A percentile compares a stretch with the other conserved stretches of the same genome.
These are phyloP conservation scores for Pseudoscleropodium purum DNA, from an alignment of 225 moss, liverwort and hornwort genomes.

Conservation along the genomic window DNA sequence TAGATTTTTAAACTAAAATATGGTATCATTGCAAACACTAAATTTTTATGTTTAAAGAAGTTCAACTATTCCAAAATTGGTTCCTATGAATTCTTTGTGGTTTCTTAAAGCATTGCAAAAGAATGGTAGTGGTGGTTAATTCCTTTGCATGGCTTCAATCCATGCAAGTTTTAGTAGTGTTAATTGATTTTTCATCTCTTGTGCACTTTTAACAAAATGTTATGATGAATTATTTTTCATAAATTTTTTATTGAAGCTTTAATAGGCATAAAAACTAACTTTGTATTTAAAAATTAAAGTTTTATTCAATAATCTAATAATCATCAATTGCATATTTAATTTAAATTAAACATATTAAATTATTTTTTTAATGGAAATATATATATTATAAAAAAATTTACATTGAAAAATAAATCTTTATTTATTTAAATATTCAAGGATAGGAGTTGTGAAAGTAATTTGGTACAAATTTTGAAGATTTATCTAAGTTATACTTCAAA, in stretches of 20 bases:
- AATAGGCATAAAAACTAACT: too few species aligned
- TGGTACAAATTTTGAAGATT: neutral
- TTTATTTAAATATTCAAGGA: neutral
- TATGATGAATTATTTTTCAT: neutral
- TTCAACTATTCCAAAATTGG: neutral
- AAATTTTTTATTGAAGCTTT: too few species aligned
- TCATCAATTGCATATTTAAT: neutral
- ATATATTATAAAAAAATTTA: too few species aligned
- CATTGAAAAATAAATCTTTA: neutral
- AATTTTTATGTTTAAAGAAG: too few species aligned
- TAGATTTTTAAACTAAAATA: neutral
- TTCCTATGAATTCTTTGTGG: neutral
- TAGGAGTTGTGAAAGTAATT: neutral
- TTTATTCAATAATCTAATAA: neutral
- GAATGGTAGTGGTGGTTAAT: fast-evolving
- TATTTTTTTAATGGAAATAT: neutral
- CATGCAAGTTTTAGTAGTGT: neutral
- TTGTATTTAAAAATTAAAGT: fast-evolving
- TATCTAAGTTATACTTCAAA: neutral
- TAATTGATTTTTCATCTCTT: neutral
- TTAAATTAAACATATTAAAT: neutral
- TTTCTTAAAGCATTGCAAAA: neutral
- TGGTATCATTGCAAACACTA: too few species aligned
- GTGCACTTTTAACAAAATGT: neutral
- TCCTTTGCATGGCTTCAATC: neutral